These are phyloP conservation scores for Chiua sp. DNA, from an alignment of 1,284 basidiomycete species.

Conservation along the genomic window DNA sequence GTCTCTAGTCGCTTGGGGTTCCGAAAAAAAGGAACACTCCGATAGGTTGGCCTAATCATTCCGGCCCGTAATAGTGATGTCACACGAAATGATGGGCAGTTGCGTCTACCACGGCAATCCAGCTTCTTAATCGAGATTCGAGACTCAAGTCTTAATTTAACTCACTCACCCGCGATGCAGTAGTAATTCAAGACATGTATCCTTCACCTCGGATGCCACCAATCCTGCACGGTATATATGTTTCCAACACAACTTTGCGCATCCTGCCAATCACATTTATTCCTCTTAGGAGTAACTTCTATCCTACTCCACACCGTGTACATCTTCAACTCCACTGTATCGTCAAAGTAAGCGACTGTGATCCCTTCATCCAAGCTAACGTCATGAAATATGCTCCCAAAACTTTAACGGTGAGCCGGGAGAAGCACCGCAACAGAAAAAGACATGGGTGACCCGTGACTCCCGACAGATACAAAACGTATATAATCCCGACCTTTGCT, in stretches of 20 bases:
- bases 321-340: conserved; percentile 1
- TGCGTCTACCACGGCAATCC: background rate
- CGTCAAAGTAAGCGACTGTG: conserved; percentile 11
- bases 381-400: conserved; percentile 13
- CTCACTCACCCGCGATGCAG: background rate
- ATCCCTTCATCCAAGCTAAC: background rate
- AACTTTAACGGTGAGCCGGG: background rate
- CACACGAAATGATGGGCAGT: background rate
- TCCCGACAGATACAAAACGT: conserved; percentile 5
- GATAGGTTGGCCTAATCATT: background rate
- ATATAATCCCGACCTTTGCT: conserved; percentile 22
- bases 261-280: background rate
- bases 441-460: conserved; percentile 3
- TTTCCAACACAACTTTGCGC: background rate
- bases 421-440: conserved; percentile 3
- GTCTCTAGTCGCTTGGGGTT: background rate
- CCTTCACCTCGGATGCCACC: background rate
- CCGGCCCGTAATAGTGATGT: background rate
- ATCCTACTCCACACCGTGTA: conserved; percentile 21
- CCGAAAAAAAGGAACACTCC: background rate
- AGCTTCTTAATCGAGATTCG: background rate
- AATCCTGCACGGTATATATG: background rate
- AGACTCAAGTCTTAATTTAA: too few relatives aligned
- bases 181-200: background rate
- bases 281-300: background rate